A percentile compares a stretch with the other conserved stretches of the same genome.
Conservation (phyloP, 495 filamentous ascomycete genomes). For the Pseudoneurospora amorphoporcata region DNA sequence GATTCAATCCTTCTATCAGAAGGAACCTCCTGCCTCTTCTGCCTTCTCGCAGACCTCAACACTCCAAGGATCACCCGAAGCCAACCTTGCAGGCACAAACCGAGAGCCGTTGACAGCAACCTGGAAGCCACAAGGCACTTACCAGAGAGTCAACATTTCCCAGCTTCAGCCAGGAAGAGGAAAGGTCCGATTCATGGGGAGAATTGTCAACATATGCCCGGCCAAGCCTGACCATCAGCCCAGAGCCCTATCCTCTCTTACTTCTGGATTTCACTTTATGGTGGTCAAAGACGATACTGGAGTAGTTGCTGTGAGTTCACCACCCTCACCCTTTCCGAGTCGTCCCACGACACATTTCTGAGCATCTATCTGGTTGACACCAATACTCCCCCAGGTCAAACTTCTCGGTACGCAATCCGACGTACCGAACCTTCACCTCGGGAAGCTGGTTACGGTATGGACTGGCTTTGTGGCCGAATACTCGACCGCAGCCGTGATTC, state of each 20-base stretch:
- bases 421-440: slow-evolving; percentile 26
- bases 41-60: background rate
- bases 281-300: slow-evolving; percentile 50
- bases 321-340: background rate
- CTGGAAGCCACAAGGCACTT: slow-evolving; percentile 48
- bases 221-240: slow-evolving; percentile 25
- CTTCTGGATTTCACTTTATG: slow-evolving; percentile 41
- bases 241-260: slow-evolving; percentile 10
- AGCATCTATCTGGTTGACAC: background rate
- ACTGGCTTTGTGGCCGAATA: slow-evolving; percentile 26
- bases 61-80: background rate
- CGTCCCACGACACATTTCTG: no score
- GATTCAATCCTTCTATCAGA: slow-evolving; percentile 46
- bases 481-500: background rate
- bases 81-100: background rate
- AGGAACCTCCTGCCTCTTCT: slow-evolving; percentile 8
- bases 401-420: slow-evolving; percentile 24
- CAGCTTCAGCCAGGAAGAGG: slow-evolving; percentile 41
- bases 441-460: slow-evolving; percentile 35
- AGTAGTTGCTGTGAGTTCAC: slow-evolving; percentile 37
- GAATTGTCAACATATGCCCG: slow-evolving; percentile 47
- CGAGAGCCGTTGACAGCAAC: slow-evolving; percentile 10
- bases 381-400: slow-evolving; percentile 25
- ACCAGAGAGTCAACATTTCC: slow-evolving; percentile 40
- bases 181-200: slow-evolving; percentile 44